These are phyloP conservation scores for Yamadazyma blattariae DNA, from an alignment of 1,139 yeast genomes.

Conservation along the genomic window DNA sequence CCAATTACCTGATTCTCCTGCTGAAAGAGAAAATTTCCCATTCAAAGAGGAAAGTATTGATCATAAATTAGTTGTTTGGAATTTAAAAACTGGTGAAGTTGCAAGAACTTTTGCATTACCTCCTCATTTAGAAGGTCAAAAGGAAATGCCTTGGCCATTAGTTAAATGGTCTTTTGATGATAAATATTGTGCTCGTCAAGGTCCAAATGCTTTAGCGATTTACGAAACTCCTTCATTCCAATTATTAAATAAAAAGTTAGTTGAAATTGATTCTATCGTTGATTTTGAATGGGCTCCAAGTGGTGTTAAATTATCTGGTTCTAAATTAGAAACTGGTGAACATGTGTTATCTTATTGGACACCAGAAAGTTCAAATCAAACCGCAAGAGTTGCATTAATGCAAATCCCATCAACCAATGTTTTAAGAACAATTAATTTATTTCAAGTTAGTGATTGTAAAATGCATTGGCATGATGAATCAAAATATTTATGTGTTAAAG, in stretches of 20 bases:
- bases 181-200: slow-evolving; percentile 91
- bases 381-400: slow-evolving; percentile 92
- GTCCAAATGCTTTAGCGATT: slow-evolving; percentile 89
- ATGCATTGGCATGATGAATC: slow-evolving; percentile 95
- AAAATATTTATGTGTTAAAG: slow-evolving; percentile 85
- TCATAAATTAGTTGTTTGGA: slow-evolving; percentile 94
- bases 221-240: slow-evolving; percentile 72
- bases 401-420: slow-evolving; percentile 82
- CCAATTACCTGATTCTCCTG: slow-evolving; percentile 63
- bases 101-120: slow-evolving; percentile 90
- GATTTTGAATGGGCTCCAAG: slow-evolving; percentile 98
- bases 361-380: slow-evolving; percentile 88
- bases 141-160: slow-evolving; percentile 93
- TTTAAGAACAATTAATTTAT: slow-evolving; percentile 86
- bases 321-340: slow-evolving; percentile 51
- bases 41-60: slow-evolving; percentile 89
- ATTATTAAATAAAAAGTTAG: slow-evolving; percentile 79
- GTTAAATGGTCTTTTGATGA: slow-evolving; percentile 96
- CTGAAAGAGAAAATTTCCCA: slow-evolving; percentile 66
- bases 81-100: slow-evolving; percentile 77
- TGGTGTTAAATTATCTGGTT: slow-evolving; percentile 63
- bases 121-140: slow-evolving; percentile 65
- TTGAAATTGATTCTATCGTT: slow-evolving; percentile 80
- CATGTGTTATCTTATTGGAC: slow-evolving; percentile 92
- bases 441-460: slow-evolving; percentile 90